A percentile compares a stretch with the other conserved stretches of the same genome.
Conservation (phyloP, 2,329 filamentous ascomycete species). For the Trichoderma sp. region DNA sequence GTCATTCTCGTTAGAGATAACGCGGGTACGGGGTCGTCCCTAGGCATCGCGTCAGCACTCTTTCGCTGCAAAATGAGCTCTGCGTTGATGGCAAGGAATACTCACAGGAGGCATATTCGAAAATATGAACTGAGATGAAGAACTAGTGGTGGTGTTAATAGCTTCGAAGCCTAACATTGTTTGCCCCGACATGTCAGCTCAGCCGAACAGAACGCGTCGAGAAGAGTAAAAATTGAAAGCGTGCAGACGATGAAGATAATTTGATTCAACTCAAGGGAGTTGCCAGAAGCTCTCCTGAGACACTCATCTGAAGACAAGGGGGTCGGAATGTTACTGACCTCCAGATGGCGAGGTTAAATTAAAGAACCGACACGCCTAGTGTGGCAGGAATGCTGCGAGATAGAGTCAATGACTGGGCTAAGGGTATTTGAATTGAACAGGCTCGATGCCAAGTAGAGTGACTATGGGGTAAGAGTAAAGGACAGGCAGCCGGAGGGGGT, state of each 20-base stretch:
- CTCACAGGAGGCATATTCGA: slow-evolving; percentile 40
- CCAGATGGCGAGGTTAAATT: slow-evolving; percentile 33
- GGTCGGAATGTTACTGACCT: slow-evolving; percentile 35
- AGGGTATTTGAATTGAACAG: slow-evolving; percentile 30
- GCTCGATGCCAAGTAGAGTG: slow-evolving; percentile 23
- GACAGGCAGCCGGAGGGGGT: slow-evolving; percentile 26
- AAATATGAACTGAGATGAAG: slow-evolving; percentile 14
- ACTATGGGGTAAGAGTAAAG: slow-evolving; percentile 17
- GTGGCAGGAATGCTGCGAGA: slow-evolving; percentile 39
- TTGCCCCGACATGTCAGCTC: slow-evolving; percentile 7
- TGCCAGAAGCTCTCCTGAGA: slow-evolving; percentile 27
- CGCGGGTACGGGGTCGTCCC: slow-evolving; percentile 57
- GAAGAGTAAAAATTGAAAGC: slow-evolving; percentile 15
- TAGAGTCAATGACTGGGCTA: slow-evolving; percentile 30
- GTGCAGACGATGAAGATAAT: neutral
- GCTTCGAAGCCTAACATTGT: slow-evolving; percentile 2
- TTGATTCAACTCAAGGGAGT: slow-evolving; percentile 22
- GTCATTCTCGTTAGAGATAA: slow-evolving; percentile 88
- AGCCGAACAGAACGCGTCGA: slow-evolving; percentile 19
- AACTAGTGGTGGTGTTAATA: neutral
- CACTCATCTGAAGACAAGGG: slow-evolving; percentile 31
- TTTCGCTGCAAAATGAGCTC: neutral
- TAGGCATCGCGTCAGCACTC: slow-evolving; percentile 15
- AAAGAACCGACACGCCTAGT: slow-evolving; percentile 33
- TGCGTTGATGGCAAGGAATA: neutral